phyloP scores from a whole-genome alignment of 129 eudicot genomes.

The Silybum marianum region DNA sequence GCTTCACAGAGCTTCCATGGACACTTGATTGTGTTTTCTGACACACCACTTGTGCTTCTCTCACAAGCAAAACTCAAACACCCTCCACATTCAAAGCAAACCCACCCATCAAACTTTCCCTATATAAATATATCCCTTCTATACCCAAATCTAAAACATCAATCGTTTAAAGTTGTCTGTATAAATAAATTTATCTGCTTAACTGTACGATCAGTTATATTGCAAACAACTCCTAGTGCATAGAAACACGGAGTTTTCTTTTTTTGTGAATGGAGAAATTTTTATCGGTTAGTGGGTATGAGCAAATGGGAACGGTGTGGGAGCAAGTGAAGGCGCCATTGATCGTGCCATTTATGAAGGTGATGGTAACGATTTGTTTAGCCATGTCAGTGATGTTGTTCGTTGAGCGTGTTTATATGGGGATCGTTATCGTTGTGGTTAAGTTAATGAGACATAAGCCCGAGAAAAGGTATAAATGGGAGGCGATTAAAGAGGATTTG shows the following conservation, averaged over 20 bases:
- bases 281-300: slow-evolving; percentile 17
- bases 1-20: slow-evolving; percentile 24
- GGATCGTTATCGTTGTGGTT: slow-evolving; percentile 52
- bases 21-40: slow-evolving; percentile 42
- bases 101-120: slow-evolving; percentile 11
- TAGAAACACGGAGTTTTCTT: neutral
- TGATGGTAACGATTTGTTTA: slow-evolving; percentile 59
- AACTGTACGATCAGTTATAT: neutral
- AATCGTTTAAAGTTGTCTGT: neutral
- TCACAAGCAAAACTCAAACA: slow-evolving; percentile 53
- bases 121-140: slow-evolving; percentile 22
- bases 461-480: slow-evolving; percentile 77
- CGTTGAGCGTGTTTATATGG: slow-evolving; percentile 83
- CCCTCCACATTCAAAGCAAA: slow-evolving; percentile 16
- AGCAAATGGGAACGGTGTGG: slow-evolving; percentile 48
- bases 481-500: slow-evolving; percentile 76
- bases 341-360: slow-evolving; percentile 61
- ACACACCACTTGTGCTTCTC: slow-evolving; percentile 45
- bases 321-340: slow-evolving; percentile 58
- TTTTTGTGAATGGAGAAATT: slow-evolving; percentile 29
- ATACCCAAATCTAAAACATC: slow-evolving; percentile 6
- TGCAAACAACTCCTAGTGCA: neutral
- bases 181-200: neutral
- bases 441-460: slow-evolving; percentile 66
- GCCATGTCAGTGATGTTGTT: slow-evolving; percentile 81